Evolutionary conservation across 805 yeast genomes (phyloP).

Genomic region (Lipomyces orientalis): DNA sequence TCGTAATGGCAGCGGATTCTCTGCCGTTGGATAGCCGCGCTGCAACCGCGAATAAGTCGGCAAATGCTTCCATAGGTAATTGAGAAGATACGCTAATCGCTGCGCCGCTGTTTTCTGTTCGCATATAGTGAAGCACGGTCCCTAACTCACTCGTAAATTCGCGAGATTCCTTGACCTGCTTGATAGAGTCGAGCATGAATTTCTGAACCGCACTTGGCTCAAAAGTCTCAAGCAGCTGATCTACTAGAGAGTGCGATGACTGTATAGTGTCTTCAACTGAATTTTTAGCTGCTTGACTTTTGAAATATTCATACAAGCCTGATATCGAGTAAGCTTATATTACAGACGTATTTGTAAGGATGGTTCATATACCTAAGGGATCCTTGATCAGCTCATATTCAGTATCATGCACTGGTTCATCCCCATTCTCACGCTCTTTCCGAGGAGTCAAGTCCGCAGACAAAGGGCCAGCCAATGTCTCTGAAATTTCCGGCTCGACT

Average conservation of each 20-base stretch:
- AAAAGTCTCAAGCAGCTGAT: constrained; percentile 17
- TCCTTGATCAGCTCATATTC: neutral
- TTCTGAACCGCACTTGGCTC: constrained; percentile 5
- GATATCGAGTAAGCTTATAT: neutral
- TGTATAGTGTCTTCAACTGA: neutral
- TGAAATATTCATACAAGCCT: constrained; percentile 1
- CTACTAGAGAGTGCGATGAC: constrained; percentile 1
- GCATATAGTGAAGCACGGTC: neutral
- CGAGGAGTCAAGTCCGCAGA: neutral
- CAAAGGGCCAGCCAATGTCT: neutral
- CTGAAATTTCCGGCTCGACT: neutral
- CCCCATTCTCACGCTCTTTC: neutral
- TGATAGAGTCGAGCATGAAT: neutral
- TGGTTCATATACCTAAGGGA: neutral
- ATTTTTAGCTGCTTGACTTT: constrained; percentile 5
- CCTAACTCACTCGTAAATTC: neutral
- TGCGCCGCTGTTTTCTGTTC: neutral
- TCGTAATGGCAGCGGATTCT: neutral
- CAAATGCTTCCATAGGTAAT: constrained; percentile 1
- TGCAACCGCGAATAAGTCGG: neutral
- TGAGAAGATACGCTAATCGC: neutral
- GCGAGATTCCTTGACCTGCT: neutral
- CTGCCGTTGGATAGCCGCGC: constrained; percentile 1
- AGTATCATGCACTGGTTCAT: neutral
- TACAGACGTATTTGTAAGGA: neutral